Evolutionary conservation across 495 filamentous ascomycete genomes (phyloP).

Genomic region (Aspergillus cavernicola): DNA sequence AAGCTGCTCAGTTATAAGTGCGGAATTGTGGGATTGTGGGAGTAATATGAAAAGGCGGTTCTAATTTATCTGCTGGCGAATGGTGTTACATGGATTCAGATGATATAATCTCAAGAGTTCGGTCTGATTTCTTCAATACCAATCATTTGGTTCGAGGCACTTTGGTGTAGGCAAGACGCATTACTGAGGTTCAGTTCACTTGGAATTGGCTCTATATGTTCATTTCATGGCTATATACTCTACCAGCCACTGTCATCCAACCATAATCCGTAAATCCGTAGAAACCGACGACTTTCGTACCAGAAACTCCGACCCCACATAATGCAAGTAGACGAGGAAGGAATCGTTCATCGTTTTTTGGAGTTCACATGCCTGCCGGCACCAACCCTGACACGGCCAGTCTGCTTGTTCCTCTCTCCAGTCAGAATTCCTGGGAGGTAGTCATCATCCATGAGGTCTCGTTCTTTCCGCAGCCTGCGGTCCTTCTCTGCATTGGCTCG

Average conservation of each 20-base stretch:
- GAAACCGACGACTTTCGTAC: constrained; percentile 28
- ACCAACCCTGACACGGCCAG: constrained; percentile 72
- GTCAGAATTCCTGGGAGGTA: constrained; percentile 84
- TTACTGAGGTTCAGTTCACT: constrained; percentile 1
- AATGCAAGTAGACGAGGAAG: constrained; percentile 23
- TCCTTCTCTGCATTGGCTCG: constrained; percentile 58
- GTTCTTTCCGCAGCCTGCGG: constrained; percentile 58
- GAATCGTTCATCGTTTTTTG: constrained; percentile 54
- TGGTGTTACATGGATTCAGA: constrained; percentile 42
- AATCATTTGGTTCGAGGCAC: constrained; percentile 1
- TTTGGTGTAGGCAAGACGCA: neutral
- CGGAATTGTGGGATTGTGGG: constrained; percentile 11
- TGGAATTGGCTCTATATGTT: constrained; percentile 12
- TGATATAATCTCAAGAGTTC: constrained; percentile 27
- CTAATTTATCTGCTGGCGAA: constrained; percentile 38
- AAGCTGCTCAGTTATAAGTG: constrained; percentile 29
- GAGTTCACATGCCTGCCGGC: constrained; percentile 86
- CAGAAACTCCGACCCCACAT: constrained; percentile 33
- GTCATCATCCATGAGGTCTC: constrained; percentile 92
- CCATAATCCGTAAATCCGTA: constrained; percentile 20
- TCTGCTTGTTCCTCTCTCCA: constrained; percentile 61
- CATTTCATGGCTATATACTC: constrained; percentile 20
- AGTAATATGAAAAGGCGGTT: constrained; percentile 30
- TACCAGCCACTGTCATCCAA: constrained; percentile 7
- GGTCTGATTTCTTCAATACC: constrained; percentile 13